Base-by-base conservation (phyloP, 2,329 filamentous ascomycete species). In the Akanthomyces lecanii region DNA sequence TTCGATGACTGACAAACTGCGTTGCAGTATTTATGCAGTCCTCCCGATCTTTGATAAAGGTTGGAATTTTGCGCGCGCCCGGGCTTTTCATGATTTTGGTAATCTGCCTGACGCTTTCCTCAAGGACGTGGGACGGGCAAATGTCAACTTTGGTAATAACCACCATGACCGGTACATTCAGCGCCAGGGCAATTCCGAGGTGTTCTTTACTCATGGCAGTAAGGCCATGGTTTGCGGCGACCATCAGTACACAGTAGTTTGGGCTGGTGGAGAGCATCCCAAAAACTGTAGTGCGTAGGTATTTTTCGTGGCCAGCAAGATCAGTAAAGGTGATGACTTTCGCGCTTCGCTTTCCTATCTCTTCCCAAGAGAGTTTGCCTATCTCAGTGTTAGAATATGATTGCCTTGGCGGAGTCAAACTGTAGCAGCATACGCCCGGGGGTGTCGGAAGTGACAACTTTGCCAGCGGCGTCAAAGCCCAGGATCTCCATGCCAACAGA, bases 151-250 rank as follows among this genome's bases (percentile, higher is more conserved):
- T 99, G 75, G 94, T 99, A 66, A 98, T 88, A 67, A 97, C 89
- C 4, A 98, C 93, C 91, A 99, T 96, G 69, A 99, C 92, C 0
- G 95, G 95, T 12, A 99, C 94, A 71, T 98, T 98, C 58, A 99
- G 81, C 0, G 95, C 93, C 38, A 98, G 80, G 0, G 95, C 94
- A 67, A 99, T 97, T 18, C 95, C 95, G 4, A 99, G 80, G 75
- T 99, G 95, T 79, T 99, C 95, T 81, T 96, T 96, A 76, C 91
- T 96, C 95, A 98, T 99, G 23, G 95, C 95, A 53, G 98, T 91
- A 52, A 99, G 81, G 4, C 95, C 95, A 72, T 99, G 98, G 71
- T 99, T 99, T 21, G 95, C 95, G 14, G 95, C 95, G 0, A 99
- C 95, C 95, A 99, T 99, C 54, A 99, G 85, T 33, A 99, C 78